Evolutionary conservation across 2,329 filamentous ascomycete genomes (phyloP), one percentile per base, ranked within the genome.

Genomic region (Penicillium rolfsii): DNA sequence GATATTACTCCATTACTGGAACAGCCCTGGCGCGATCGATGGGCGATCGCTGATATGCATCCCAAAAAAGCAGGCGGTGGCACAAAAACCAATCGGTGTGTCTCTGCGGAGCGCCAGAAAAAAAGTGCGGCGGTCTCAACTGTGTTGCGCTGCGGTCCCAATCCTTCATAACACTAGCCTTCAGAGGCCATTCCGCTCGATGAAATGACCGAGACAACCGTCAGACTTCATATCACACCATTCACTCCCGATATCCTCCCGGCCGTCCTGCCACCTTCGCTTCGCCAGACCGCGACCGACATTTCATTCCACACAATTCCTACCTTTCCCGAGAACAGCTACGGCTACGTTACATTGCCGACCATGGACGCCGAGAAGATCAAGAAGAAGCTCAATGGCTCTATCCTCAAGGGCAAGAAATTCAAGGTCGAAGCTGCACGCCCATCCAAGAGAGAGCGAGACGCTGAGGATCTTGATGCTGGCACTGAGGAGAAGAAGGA

Each of bases 261-360:
- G 58, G 82, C 89, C 52, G 85, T 96, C 61, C 77, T 99, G 52
- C 87, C 91, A 24, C 82, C 88, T 0, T 84, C 89, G 0, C 73
- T 91, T 14, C 85, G 87, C 38, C 82, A 87, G 14, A 81, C 81
- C 49, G 91, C 91, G 22, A 87, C 87, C 63, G 91, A 93, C 73
- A 85, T 97, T 55, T 97, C 93, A n/a, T 97, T 89, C 78, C 94
- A 98, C 77, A 82, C 83, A 5, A 80, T 97, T 67, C 86, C 92
- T 72, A 93, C 93, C 0, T 97, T 96, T 65, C 94, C 94, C 14
- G 95, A 99, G 67, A 90, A 87, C 73, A 89, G 86, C 56, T 99
- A 92, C 86, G 95, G 94, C 58, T 99, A 91, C 79, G 82, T 98
- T 61, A 93, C 96, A 50, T 79, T 99, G 40, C 93, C 93, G 0